These are phyloP conservation scores for Mycena indigotica DNA, from an alignment of 768 basidiomycete genomes.

Conservation along the genomic window DNA sequence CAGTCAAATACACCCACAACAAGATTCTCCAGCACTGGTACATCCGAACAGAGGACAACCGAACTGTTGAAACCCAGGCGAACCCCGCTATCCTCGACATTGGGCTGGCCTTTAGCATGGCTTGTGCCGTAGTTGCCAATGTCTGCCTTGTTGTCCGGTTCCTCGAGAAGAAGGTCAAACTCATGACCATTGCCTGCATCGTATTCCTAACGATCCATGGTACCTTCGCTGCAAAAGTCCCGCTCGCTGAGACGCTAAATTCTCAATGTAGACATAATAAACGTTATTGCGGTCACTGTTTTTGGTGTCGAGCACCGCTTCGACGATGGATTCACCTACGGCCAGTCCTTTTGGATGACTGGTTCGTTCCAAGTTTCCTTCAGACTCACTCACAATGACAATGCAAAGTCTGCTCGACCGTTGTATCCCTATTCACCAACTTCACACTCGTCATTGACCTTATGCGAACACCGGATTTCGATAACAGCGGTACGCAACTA, in stretches of 20 bases:
- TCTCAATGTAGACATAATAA: slow-evolving; percentile 76
- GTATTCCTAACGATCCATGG: slow-evolving; percentile 70
- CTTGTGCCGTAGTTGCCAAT: slow-evolving; percentile 69
- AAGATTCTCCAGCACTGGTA: slow-evolving; percentile 53
- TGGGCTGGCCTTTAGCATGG: slow-evolving; percentile 68
- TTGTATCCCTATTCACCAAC: slow-evolving; percentile 65
- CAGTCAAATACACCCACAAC: not conserved
- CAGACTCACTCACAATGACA: not conserved
- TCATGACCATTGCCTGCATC: slow-evolving; percentile 66
- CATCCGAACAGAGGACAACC: slow-evolving; percentile 51
- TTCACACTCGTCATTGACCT: slow-evolving; percentile 68
- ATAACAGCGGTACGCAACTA: slow-evolving; percentile 62
- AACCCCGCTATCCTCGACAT: slow-evolving; percentile 63
- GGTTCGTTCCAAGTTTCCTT: not conserved
- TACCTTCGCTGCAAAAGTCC: too few relatives aligned
- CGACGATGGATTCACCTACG: slow-evolving; percentile 71
- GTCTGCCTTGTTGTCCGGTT: slow-evolving; percentile 68
- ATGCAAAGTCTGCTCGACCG: slow-evolving; percentile 61
- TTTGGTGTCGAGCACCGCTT: slow-evolving; percentile 67
- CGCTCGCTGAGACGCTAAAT: too few relatives aligned
- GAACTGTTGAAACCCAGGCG: slow-evolving; percentile 46
- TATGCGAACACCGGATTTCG: slow-evolving; percentile 60
- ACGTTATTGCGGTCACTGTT: slow-evolving; percentile 54
- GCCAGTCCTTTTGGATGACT: slow-evolving; percentile 75
- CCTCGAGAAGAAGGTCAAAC: slow-evolving; percentile 64